A percentile compares a stretch with the other conserved stretches of the same genome.
Conservation (phyloP, 2,329 filamentous ascomycete genomes). For the Colletotrichum sp. region DNA sequence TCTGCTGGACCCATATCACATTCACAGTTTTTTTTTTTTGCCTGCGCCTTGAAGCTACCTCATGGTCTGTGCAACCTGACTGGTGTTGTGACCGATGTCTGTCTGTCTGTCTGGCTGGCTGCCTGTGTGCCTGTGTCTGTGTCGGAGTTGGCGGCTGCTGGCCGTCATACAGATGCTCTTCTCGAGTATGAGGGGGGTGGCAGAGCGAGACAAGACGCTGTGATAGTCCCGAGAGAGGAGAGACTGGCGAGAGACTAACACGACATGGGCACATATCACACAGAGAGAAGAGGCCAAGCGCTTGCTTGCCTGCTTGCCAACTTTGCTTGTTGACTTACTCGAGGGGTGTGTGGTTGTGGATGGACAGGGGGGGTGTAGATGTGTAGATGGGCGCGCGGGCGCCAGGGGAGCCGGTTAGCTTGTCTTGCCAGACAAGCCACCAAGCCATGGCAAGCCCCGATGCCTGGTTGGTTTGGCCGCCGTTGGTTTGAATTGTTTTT, state of each 20-base stretch:
- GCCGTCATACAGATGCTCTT: not conserved
- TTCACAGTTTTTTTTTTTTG: not conserved
- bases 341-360: not conserved
- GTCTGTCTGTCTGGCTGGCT: not conserved
- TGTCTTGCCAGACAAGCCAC: conserved; percentile 13
- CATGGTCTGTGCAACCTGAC: not conserved
- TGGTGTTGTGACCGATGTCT: not conserved
- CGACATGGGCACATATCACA: not conserved
- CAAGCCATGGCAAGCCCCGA: conserved; percentile 14
- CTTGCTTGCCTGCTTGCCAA: not conserved
- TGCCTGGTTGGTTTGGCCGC: conserved; percentile 1
- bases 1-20: not conserved
- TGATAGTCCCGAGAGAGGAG: not conserved
- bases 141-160: not conserved
- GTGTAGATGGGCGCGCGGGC: not conserved
- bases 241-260: not conserved
- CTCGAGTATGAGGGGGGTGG: not conserved
- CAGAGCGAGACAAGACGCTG: not conserved
- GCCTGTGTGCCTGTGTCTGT: not conserved
- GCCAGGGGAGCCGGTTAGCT: not conserved
- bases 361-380: not conserved
- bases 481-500: conserved; percentile 9
- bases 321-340: not conserved
- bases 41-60: not conserved
- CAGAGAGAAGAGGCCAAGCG: conserved; percentile 11